Base-by-base conservation (phyloP, 2,329 filamentous ascomycete species). In the Coniochaeta pulveracea region DNA sequence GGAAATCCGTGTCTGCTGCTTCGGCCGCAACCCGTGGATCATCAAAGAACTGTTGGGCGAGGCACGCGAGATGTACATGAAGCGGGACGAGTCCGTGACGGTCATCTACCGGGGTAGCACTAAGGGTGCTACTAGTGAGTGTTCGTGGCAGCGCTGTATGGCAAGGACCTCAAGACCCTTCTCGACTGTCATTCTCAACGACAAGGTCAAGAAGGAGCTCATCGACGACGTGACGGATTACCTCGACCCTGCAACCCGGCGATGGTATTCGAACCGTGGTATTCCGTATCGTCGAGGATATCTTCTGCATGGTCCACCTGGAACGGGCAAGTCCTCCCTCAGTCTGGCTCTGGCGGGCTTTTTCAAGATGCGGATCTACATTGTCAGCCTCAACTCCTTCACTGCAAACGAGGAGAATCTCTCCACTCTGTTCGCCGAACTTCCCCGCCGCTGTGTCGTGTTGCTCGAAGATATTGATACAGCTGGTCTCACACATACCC, bases 231-330 rank as follows among this genome's bases (percentile, higher is more conserved):
- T 77, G 19, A 61, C 60, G 17, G 73, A 80, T 44, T 80, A 80
- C 45, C 64, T 81, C 22, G 61, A 73, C 40, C 74, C 74, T 0
- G 55, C 61, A 10, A 80, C 76, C 1, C 63, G 71, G 27, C 65
- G 76, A n/a, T 93, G 85, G 84, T 93, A 94, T 50, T 68, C 78
- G 0, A 80, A 84, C 43, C 70, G 85, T 6, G 85, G 85, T 1
- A 89, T 93, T 19, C 85, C 86, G 0, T 93, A 93, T 51, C 72
- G 85, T 10, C 69, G 85, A 4, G 86, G 85, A 0, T 93, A 91
- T 47, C 69, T 93, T 0, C 73, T 93, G 11, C 66, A 88, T 42
- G 85, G 85, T 0, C 83, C 84, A 0, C 83, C 83, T 0, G 83
- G 84, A 1, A 88, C 82, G 0, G 83, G 84, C 10, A 91, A 89